phyloP scores from a whole-genome alignment of 108 stramenopile species.

The Cyclotella kingstonii region DNA sequence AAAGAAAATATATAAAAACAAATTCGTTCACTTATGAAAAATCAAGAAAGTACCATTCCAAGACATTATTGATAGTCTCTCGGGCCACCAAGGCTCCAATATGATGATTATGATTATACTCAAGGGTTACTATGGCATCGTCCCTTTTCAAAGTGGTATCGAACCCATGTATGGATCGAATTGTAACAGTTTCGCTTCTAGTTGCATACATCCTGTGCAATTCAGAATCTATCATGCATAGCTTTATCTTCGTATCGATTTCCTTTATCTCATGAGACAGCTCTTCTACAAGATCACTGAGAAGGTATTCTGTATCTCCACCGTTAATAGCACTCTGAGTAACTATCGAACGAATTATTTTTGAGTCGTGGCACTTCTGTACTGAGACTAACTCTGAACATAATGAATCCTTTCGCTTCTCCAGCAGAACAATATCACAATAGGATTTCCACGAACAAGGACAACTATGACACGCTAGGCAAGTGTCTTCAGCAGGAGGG shows the following conservation, averaged over 20 bases:
- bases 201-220: slow-evolving; percentile 19
- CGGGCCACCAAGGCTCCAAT: slow-evolving; percentile 11
- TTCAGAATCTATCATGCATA: slow-evolving; percentile 20
- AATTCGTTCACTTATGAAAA: not conserved
- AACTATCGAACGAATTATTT: slow-evolving; percentile 6
- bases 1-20: not conserved
- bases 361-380: not conserved
- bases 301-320: slow-evolving; percentile 10
- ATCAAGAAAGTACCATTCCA: slow-evolving; percentile 21
- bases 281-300: slow-evolving; percentile 16
- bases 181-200: slow-evolving; percentile 15
- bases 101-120: slow-evolving; percentile 26
- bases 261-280: slow-evolving; percentile 19
- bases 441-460: too few relatives aligned
- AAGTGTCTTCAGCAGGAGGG: too few relatives aligned
- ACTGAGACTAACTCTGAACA: slow-evolving; percentile 9
- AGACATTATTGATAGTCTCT: slow-evolving; percentile 20
- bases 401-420: slow-evolving; percentile 15
- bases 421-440: too few relatives aligned
- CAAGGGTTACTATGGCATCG: slow-evolving; percentile 29
- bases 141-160: slow-evolving; percentile 13
- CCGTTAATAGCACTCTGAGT: slow-evolving; percentile 16
- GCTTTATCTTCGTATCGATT: slow-evolving; percentile 2
- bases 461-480: too few relatives aligned
- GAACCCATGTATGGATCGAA: slow-evolving; percentile 34